A percentile compares a stretch with the other conserved stretches of the same genome.
phyloP scores from a whole-genome alignment of 192 early-diverging fungal genomes.

The Entrophospora sp. region DNA sequence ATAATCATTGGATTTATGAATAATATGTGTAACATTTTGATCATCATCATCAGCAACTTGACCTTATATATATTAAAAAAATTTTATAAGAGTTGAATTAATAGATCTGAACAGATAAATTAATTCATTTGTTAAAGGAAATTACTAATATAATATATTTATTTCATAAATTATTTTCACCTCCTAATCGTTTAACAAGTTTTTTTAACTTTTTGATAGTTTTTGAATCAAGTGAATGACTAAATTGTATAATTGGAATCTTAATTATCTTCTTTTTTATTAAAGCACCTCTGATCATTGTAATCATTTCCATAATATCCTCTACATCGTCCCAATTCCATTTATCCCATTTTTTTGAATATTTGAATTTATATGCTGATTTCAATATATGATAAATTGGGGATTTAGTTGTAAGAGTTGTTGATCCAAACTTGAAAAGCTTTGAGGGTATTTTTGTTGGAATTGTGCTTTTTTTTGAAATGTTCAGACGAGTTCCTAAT shows the following conservation, averaged over 20 bases:
- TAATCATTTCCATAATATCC: slow-evolving; percentile 28
- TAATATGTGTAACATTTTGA: slow-evolving; percentile 37
- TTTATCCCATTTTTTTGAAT: slow-evolving; percentile 27
- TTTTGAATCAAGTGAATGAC: slow-evolving; percentile 21
- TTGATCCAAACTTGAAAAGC: slow-evolving; percentile 29
- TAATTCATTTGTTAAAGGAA: not conserved
- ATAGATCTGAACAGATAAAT: not conserved
- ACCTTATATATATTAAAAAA: slow-evolving; percentile 23
- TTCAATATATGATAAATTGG: slow-evolving; percentile 38
- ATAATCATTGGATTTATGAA: slow-evolving; percentile 34
- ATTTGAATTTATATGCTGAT: slow-evolving; percentile 35
- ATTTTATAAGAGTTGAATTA: not conserved
- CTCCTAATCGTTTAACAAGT: slow-evolving; percentile 27
- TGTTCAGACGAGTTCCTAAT: slow-evolving; percentile 28
- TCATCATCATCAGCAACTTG: slow-evolving; percentile 11
- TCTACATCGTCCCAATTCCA: slow-evolving; percentile 34
- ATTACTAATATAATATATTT: not conserved
- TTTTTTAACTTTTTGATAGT: slow-evolving; percentile 27
- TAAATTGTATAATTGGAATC: slow-evolving; percentile 36
- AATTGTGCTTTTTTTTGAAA: not conserved
- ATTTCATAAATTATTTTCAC: slow-evolving; percentile 17
- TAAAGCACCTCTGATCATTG: slow-evolving; percentile 27
- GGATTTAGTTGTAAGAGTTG: slow-evolving; percentile 8
- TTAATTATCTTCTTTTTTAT: slow-evolving; percentile 22
- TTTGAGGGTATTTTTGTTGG: slow-evolving; percentile 36